Base-by-base conservation (phyloP, 371 early-diverging fungal species). In the Mortierella sp. region DNA sequence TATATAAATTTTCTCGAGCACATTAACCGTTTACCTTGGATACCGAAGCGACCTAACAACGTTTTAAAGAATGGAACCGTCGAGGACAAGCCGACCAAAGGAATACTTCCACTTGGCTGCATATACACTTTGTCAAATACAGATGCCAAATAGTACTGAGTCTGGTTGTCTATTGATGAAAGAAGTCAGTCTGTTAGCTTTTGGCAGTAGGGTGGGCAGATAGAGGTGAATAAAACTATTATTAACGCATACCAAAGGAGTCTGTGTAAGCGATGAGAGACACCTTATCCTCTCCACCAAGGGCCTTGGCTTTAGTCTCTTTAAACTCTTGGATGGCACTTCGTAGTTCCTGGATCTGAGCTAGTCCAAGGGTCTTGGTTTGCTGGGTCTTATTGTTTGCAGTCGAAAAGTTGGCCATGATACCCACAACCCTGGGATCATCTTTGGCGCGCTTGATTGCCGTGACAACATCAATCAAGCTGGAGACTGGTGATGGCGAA, bases 341-440 rank as follows among this genome's bases (percentile, higher is more conserved):
- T 35, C 89, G 78, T 28, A 91, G 74, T 68, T 91, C 91, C 68
- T 91, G 90, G 22, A 87, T 77, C 72, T 91, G 90, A 5, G 88
- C 88, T 51, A 88, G 59, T 26, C 86, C 87, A 64, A 88, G 75
- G 0, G 83, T 79, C 20, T 68, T 71, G 11, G 61, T 43, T 26
- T 66, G 66, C 49, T 67, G 72, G 12, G 78, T 43, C 35, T 65
- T 70, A 43, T 66, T 40, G 26, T 73, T 73, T 9, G 68, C 66
- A 12, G 83, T 63, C n/a, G 83, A 83, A 60, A 83, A 70, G 64
- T 83, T 83, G 63, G 83, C 83, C 83, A 83, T 75, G 63, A 83
- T 83, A 12, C 83, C 83, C 5, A 83, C 83, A 58, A 83, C 78
- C 58, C 83, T 54, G 10, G 78, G 78, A 58, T 83, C 83, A 37